These are phyloP conservation scores for Penicillium nucicola DNA, from an alignment of 495 filamentous ascomycete species.

Conservation along the genomic window DNA sequence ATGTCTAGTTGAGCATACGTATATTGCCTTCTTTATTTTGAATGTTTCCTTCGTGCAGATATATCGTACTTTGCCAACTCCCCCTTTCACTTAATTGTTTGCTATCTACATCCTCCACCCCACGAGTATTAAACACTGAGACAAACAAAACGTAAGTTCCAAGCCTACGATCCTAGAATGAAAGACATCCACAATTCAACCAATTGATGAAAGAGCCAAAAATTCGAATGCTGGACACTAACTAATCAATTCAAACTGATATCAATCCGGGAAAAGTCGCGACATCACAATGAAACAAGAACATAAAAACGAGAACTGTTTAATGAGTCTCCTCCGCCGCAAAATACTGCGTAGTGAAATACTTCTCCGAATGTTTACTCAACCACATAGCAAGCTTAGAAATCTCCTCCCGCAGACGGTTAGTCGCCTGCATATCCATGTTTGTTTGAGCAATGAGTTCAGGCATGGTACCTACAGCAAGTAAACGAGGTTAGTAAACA, in stretches of 20 bases:
- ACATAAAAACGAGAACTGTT: not conserved
- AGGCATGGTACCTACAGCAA: constrained; percentile 72
- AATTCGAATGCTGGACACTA: too few relatives aligned
- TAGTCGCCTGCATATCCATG: constrained; percentile 89
- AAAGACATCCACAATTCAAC: too few relatives aligned
- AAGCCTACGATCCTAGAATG: too few relatives aligned
- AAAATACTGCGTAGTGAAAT: constrained; percentile 78
- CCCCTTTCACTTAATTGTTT: too few relatives aligned
- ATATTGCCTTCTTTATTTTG: not conserved
- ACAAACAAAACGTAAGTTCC: too few relatives aligned
- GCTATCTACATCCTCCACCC: too few relatives aligned
- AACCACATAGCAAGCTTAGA: constrained; percentile 79
- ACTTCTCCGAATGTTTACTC: constrained; percentile 64
- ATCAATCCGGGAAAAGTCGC: too few relatives aligned
- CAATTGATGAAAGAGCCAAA: too few relatives aligned
- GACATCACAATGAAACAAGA: not conserved
- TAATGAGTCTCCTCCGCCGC: constrained; percentile 51
- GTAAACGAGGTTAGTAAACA: constrained; percentile 9
- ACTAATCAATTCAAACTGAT: too few relatives aligned
- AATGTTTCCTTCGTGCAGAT: not conserved
- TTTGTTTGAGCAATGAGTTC: constrained; percentile 96
- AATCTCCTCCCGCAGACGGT: constrained; percentile 82
- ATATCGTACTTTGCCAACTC: too few relatives aligned
- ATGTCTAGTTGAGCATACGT: constrained; percentile 8
- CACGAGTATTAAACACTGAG: too few relatives aligned